These are phyloP conservation scores for Purshia tridentata DNA, from an alignment of 306 rosid species.

Conservation along the genomic window DNA sequence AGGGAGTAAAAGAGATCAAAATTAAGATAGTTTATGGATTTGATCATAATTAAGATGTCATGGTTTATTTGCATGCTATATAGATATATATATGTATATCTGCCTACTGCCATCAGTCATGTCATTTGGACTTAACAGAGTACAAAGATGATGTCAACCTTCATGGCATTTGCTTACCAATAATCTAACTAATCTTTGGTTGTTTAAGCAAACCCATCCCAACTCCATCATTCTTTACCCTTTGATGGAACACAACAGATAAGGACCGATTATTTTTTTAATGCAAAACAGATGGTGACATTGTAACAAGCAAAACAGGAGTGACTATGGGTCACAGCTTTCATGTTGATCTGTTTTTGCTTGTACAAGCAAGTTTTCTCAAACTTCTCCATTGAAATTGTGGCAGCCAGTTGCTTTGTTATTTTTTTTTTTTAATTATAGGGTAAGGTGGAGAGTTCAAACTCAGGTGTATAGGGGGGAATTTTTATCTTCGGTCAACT, in stretches of 20 bases:
- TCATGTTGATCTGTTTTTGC: background rate
- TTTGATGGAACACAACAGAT: constrained; percentile 19
- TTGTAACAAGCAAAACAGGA: constrained; percentile 16
- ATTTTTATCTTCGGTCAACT: too few species aligned
- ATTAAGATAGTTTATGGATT: too few species aligned
- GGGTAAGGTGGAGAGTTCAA: too few species aligned
- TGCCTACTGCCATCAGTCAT: background rate
- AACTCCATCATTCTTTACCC: constrained; percentile 19
- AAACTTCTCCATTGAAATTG: background rate
- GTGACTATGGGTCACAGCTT: background rate
- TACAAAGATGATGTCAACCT: constrained; percentile 22
- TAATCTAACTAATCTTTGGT: constrained; percentile 31
- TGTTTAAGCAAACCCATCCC: constrained; percentile 19
- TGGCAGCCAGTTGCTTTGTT: background rate
- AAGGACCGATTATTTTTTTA: background rate
- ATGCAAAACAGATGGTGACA: constrained; percentile 11
- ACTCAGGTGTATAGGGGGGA: too few species aligned
- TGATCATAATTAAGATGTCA: too few species aligned
- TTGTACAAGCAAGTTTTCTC: background rate
- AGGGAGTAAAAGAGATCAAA: too few species aligned
- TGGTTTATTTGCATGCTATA: too few species aligned
- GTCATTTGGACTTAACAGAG: constrained; percentile 4
- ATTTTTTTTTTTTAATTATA: too few species aligned
- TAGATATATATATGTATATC: too few species aligned
- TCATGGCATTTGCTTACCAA: constrained; percentile 26